Conservation (phyloP, 768 basidiomycete species). For the Ramaria sp. region DNA sequence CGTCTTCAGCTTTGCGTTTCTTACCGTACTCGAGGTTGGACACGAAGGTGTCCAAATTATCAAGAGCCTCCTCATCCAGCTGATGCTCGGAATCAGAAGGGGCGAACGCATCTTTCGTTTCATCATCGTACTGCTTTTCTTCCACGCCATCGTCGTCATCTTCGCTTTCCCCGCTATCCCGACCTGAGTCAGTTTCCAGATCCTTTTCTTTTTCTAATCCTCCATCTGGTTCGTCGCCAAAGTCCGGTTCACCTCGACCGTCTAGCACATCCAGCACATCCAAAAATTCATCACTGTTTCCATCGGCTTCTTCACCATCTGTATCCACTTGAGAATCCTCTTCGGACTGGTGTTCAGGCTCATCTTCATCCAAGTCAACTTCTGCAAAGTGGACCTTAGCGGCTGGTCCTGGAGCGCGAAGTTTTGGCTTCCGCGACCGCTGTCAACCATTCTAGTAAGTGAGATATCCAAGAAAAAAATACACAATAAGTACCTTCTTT, state of each 20-base stretch:
- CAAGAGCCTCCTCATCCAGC: constrained; percentile 36
- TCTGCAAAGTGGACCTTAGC: constrained; percentile 35
- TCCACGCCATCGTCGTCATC: constrained; percentile 29
- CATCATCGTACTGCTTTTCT: constrained; percentile 23
- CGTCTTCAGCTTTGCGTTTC: constrained; percentile 58
- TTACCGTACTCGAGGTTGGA: constrained; percentile 49
- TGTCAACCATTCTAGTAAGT: neutral
- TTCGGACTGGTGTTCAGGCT: constrained; percentile 10
- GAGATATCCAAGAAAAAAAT: neutral
- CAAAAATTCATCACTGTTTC: constrained; percentile 43
- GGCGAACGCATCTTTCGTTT: constrained; percentile 13
- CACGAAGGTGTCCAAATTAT: constrained; percentile 63
- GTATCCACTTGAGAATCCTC: neutral
- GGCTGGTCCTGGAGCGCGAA: constrained; percentile 14
- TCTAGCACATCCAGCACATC: constrained; percentile 59
- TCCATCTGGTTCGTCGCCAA: constrained; percentile 18
- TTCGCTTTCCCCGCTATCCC: constrained; percentile 33
- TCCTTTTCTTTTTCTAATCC: constrained; percentile 12
- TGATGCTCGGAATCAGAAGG: constrained; percentile 33
- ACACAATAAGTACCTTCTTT: constrained; percentile 18
- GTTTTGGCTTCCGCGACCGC: neutral
- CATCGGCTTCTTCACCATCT: constrained; percentile 31
- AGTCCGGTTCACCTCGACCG: constrained; percentile 39
- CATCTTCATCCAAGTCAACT: constrained; percentile 59
- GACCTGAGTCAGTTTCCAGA: constrained; percentile 13